Evolutionary conservation across 345 rosid genomes (phyloP).

Genomic region (Eutrema japonicum): DNA sequence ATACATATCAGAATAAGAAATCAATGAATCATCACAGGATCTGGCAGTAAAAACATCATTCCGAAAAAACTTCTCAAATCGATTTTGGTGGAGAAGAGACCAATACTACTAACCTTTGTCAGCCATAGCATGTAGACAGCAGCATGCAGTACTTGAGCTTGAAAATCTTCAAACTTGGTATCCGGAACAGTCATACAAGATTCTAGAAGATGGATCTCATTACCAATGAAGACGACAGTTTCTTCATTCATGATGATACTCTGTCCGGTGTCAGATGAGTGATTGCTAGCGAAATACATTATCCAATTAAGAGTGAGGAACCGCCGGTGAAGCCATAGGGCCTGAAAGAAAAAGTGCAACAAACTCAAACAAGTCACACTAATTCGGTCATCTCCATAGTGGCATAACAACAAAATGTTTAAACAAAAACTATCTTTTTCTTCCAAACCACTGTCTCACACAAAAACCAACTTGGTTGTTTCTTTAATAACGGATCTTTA

Average conservation of each 20-base stretch:
- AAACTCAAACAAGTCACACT: constrained; percentile 7
- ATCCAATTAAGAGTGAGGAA: constrained; percentile 70
- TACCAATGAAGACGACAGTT: constrained; percentile 51
- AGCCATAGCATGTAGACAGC: constrained; percentile 70
- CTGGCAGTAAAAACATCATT: not conserved
- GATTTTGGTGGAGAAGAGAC: not conserved
- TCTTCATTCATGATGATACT: constrained; percentile 32
- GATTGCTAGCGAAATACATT: constrained; percentile 45
- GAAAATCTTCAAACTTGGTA: constrained; percentile 62
- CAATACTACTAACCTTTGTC: constrained; percentile 56
- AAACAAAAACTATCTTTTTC: not conserved
- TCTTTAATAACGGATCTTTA: not conserved
- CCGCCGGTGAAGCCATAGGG: constrained; percentile 84
- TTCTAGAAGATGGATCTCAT: constrained; percentile 59
- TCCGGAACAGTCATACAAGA: constrained; percentile 60
- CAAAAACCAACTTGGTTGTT: not conserved
- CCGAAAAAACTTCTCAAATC: not conserved
- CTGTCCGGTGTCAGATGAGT: constrained; percentile 23
- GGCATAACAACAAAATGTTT: not conserved
- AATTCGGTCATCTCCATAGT: not conserved
- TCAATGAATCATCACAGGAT: not conserved
- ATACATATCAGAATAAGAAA: constrained; percentile 11
- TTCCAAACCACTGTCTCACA: not conserved
- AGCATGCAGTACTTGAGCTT: constrained; percentile 68
- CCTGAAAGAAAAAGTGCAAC: constrained; percentile 49